Percentiles rank a stretch among this genome's conserved stretches.
Evolutionary conservation across 176 grass and related monocot genomes (phyloP).

Genomic region (Zizania latifolia): DNA sequence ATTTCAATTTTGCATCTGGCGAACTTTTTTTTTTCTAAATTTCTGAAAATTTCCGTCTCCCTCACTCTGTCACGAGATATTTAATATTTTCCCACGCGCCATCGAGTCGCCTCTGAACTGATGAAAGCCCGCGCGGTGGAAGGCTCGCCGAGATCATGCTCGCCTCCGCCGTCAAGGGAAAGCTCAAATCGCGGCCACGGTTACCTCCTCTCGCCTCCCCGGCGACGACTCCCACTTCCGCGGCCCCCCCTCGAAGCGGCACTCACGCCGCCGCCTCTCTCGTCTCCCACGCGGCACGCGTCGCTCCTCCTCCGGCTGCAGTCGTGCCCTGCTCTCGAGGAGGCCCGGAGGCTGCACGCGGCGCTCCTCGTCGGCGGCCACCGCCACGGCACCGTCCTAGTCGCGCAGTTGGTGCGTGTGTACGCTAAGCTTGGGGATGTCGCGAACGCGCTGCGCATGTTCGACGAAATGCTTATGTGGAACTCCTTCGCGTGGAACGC

Average conservation of each 20-base stretch:
- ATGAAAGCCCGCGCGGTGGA: not conserved
- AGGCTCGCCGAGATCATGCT: not conserved
- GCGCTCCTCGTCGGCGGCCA: slow-evolving; percentile 33
- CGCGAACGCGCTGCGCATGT: slow-evolving; percentile 19
- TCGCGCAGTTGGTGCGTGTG: slow-evolving; percentile 43
- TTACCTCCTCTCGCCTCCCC: not conserved
- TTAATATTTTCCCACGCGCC: not conserved
- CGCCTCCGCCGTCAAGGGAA: not conserved
- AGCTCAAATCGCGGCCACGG: not conserved
- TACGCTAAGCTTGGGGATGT: slow-evolving; percentile 14
- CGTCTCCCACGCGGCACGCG: slow-evolving; percentile 39
- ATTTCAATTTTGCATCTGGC: no score
- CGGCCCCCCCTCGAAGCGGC: not conserved
- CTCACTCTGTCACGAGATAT: not conserved
- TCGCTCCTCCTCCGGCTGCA: slow-evolving; percentile 44
- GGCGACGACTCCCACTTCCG: not conserved
- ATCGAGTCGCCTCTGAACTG: not conserved
- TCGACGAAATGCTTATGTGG: slow-evolving; percentile 37
- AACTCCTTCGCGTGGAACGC: slow-evolving; percentile 64
- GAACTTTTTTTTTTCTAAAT: no score
- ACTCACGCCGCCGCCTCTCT: not conserved
- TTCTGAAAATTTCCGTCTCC: no score
- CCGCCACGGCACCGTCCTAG: slow-evolving; percentile 3
- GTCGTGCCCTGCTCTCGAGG: not conserved
- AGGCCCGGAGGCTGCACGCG: slow-evolving; percentile 26